A percentile compares a stretch with the other conserved stretches of the same genome.
Evolutionary conservation across 805 yeast species (phyloP).

Genomic region (Saccharomycopsis olivae): DNA sequence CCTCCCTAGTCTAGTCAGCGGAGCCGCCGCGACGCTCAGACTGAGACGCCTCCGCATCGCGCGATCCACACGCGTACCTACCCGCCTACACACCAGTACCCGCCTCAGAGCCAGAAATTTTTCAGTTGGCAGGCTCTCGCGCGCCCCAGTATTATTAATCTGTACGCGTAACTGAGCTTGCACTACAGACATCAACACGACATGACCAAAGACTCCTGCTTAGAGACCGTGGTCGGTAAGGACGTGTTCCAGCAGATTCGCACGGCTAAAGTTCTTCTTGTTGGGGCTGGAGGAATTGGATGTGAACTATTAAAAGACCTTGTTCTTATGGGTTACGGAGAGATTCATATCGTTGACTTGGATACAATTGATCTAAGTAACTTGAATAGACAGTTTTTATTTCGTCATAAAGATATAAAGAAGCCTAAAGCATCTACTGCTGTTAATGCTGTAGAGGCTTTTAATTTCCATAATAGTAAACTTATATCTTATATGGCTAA

Average conservation of each 20-base stretch:
- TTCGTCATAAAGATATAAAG: constrained; percentile 82
- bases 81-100: no score
- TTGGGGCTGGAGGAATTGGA: constrained; percentile 97
- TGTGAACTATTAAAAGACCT: constrained; percentile 81
- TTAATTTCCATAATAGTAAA: constrained; percentile 51
- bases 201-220: constrained; percentile 8
- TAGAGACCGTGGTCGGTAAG: constrained; percentile 6
- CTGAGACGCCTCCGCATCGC: no score
- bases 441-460: constrained; percentile 63
- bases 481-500: constrained; percentile 78
- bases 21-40: no score
- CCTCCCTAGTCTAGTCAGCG: no score
- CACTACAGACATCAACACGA: no score
- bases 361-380: constrained; percentile 93
- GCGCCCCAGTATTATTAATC: no score
- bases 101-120: no score
- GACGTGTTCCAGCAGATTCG: constrained; percentile 16
- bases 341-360: constrained; percentile 84
- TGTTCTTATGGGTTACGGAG: constrained; percentile 71
- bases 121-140: no score
- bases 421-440: constrained; percentile 83
- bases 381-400: constrained; percentile 85
- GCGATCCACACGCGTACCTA: no score
- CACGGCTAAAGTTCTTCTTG: constrained; percentile 55
- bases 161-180: no score